Percentiles rank a stretch among this genome's conserved stretches.
phyloP scores from a whole-genome alignment of 73 alveolate genomes.

The Paramecium bursaria region DNA sequence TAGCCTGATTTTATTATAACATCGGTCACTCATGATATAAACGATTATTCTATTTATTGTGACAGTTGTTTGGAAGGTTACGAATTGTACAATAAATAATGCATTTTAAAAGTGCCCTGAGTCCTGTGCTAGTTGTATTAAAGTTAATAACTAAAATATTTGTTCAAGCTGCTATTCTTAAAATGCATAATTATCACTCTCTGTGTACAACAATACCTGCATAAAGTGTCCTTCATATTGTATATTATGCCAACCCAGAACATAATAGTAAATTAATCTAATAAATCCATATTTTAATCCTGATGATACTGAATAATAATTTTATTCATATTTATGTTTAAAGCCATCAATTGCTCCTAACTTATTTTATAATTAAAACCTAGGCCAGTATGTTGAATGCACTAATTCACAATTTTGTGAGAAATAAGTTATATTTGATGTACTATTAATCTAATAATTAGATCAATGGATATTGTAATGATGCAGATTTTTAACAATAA shows the following conservation, averaged over 20 bases:
- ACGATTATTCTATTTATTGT: background rate
- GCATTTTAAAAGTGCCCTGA: conserved; percentile 10
- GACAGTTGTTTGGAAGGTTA: background rate
- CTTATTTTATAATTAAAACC: too few species aligned
- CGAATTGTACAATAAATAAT: background rate
- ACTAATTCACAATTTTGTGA: too few species aligned
- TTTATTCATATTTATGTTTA: too few species aligned
- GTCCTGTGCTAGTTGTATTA: background rate
- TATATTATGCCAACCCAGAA: background rate
- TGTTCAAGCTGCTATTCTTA: background rate
- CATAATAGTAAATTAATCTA: background rate
- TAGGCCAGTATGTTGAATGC: too few species aligned
- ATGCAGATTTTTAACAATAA: too few species aligned
- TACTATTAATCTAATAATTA: too few species aligned
- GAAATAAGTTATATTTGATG: too few species aligned
- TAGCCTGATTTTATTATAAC: too few species aligned
- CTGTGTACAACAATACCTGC: background rate
- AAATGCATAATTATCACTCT: background rate
- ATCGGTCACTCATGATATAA: background rate
- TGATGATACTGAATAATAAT: too few species aligned
- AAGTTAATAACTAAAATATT: background rate
- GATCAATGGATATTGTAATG: too few species aligned
- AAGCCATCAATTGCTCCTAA: too few species aligned
- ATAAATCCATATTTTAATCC: background rate
- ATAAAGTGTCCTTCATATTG: background rate